phyloP scores from a whole-genome alignment of 768 basidiomycete genomes.

The Trametes sanguinea region DNA sequence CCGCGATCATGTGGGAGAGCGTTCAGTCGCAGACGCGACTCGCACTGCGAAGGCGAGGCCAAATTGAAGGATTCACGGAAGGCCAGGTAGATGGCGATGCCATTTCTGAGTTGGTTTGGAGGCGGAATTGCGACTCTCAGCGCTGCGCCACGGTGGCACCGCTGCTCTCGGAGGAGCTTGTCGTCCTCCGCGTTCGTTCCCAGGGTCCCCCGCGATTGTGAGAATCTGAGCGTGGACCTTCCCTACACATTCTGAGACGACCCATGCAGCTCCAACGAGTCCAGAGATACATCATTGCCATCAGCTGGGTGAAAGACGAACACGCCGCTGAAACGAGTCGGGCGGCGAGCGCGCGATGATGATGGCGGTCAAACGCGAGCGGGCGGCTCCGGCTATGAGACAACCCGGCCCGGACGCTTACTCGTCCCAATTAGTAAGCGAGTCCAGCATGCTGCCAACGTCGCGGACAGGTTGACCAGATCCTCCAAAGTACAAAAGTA shows the following conservation, averaged over 20 bases:
- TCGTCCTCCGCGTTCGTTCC: not conserved
- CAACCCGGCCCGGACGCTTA: not conserved
- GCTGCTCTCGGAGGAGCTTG: not conserved
- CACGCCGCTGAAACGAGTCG: no score
- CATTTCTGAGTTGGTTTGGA: not conserved
- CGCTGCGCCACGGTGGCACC: conserved; percentile 10
- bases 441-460: not conserved
- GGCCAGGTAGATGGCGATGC: no score
- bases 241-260: no score
- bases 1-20: no score
- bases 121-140: not conserved
- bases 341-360: no score
- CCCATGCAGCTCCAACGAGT: no score
- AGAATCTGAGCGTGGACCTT: not conserved
- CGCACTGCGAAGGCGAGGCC: no score
- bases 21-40: no score
- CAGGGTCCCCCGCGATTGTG: not conserved
- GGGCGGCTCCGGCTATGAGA: not conserved
- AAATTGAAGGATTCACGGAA: no score
- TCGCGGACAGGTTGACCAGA: not conserved
- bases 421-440: not conserved
- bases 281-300: no score
- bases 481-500: not conserved
- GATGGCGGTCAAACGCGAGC: no score
- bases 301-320: no score